phyloP scores from a whole-genome alignment of 352 stramenopile genomes.

The Elongisporangium undulatum region DNA sequence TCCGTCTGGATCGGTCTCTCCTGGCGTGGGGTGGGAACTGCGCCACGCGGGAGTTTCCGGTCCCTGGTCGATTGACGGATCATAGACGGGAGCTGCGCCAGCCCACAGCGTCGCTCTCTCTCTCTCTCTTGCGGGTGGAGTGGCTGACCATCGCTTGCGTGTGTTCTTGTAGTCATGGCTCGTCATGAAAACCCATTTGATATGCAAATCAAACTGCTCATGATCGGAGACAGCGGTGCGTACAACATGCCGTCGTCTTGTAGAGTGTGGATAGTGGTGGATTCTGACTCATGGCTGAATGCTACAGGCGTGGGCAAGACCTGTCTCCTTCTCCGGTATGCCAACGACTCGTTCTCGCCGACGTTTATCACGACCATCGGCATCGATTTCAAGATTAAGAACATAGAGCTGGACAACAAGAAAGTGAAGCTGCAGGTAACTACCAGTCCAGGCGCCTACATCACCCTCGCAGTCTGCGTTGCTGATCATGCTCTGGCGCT shows the following conservation, averaged over 20 bases:
- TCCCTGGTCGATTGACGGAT: too few relatives aligned
- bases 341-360: conserved; percentile 88
- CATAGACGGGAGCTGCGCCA: background rate
- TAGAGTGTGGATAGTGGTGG: background rate
- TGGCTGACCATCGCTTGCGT: conserved; percentile 7
- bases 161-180: conserved; percentile 44
- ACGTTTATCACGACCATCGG: conserved; percentile 90
- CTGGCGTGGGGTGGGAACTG: background rate
- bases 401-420: conserved; percentile 94
- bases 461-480: too few relatives aligned
- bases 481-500: too few relatives aligned
- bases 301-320: conserved; percentile 84
- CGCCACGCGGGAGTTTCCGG: background rate
- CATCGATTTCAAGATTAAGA: conserved; percentile 92
- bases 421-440: conserved; percentile 94
- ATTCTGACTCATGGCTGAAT: background rate
- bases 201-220: conserved; percentile 98
- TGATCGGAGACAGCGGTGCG: conserved; percentile 96
- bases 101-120: conserved; percentile 7
- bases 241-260: too few relatives aligned
- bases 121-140: conserved; percentile 11
- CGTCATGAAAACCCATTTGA: conserved; percentile 92
- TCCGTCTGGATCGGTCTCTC: background rate
- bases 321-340: conserved; percentile 84
- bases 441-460: too few relatives aligned